Evolutionary conservation across 352 stramenopile species (phyloP), one percentile per base, ranked within the genome.

Genomic region (Saprolegnia diclina): DNA sequence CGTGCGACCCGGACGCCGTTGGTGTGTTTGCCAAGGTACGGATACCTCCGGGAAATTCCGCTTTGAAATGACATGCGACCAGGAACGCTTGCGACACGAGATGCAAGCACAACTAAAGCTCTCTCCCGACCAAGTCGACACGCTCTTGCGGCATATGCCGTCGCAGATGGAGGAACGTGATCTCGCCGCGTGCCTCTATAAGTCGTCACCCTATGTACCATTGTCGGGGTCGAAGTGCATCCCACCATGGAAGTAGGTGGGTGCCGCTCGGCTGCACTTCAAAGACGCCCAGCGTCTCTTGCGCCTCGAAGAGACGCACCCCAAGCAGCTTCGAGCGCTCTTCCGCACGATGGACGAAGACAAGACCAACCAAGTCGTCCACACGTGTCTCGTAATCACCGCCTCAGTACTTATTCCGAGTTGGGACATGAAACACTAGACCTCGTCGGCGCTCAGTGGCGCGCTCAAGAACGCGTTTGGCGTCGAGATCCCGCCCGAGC

Each of bases 11-110:
- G 9, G 57, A 65, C 26, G 18, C 22, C 11, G 57, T 65, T 11
- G 57, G 57, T 19, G 57, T 65, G n/a, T 65, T 65, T 24, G 7
- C 22, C 57, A 65, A 65, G 45, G 57, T 65, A 65, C 1, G 4
- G 4, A 6, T 11, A 4, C 1, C 26, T 48, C 13, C 42, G 2
- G 42, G 5, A 35, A 2, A 35, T 35, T 6, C 29, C 42, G 42
- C 13, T 7, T n/a, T 3, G 13, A 7, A 48, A 48, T 48, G 42
- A n/a, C 42, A 7, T 54, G 46, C 46, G 35, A 3, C 40, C 14
- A 65, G 57, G n/a, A 40, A 1, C 21, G 16, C 2, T 65, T 65
- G 57, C 18, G 19, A 3, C n/a, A 14, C 21, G n/a, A 37, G 22
- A 13, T 65, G 37, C 57, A 65, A 38, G 11, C n/a, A 0, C 29